Evolutionary conservation across 768 basidiomycete species (phyloP), one percentile per base, ranked within the genome.

Genomic region (Cubamyces lactineus): DNA sequence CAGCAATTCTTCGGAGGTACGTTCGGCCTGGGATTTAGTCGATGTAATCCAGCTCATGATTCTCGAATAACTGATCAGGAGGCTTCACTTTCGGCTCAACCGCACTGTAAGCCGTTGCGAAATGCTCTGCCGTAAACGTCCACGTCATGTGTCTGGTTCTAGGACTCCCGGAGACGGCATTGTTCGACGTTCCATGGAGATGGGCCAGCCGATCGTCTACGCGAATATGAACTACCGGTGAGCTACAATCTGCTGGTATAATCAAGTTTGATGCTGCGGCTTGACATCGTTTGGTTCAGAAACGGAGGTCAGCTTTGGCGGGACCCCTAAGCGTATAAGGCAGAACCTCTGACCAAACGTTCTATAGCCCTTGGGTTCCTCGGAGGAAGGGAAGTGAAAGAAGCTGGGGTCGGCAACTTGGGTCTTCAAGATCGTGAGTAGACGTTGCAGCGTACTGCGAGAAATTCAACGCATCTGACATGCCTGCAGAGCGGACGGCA

Each of bases 181-280:
- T 24, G 80, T 84, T 2, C 65, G 76, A 28, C 76, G 79, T 8
- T 83, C 82, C 0, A 72, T 79, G n/a, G 71, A 71, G 24, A 65
- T 82, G 21, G 75, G 73, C 7, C 64, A 79, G 55, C 83, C 83
- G 4, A 73, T 84, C 16, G 73, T 84, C 5, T 84, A 79, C 61
- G 82, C 83, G 5, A 80, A 77, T 50, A 78, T 84, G 76, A 85
- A 85, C 63, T 84, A 84, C 67, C 65, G 77, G 63, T 67, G 39
- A 2, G 70, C 52, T 1, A 8, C 16, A 7, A 28, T 28, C 7
- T 5, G 2, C 24, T 19, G 4, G 47, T 6, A 3, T 5, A 23
- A 15, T 13, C 43, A 15, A 34, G 34, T 11, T 21, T 41, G 26
- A 16, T 16, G 9, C 3, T 49, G 48, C 9, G 9, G 34, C 34